These are phyloP conservation scores for Exserohilum turcica DNA, from an alignment of 2,329 filamentous ascomycete genomes.

Conservation along the genomic window DNA sequence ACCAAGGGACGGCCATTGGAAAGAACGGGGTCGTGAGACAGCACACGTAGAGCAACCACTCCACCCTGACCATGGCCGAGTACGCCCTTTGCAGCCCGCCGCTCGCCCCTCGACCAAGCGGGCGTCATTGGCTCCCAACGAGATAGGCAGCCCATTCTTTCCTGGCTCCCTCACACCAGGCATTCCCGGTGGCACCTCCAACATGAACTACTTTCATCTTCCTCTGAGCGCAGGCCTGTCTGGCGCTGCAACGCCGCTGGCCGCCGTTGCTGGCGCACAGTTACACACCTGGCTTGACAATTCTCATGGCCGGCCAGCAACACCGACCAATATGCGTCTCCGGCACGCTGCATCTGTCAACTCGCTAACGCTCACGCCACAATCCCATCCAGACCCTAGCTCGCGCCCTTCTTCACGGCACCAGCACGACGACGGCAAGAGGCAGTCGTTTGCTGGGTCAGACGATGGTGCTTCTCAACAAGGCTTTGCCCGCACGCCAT, in stretches of 20 bases:
- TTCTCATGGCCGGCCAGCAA: constrained; percentile 39
- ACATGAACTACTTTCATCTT: constrained; percentile 81
- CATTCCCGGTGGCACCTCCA: constrained; percentile 72
- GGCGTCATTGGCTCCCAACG: constrained; percentile 35
- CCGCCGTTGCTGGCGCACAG: constrained; percentile 76
- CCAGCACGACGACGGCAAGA: constrained; percentile 38
- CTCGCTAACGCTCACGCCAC: constrained; percentile 53
- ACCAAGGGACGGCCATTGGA: constrained; percentile 37
- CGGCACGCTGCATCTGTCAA: constrained; percentile 51
- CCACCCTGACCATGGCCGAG: constrained; percentile 25
- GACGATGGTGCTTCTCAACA: constrained; percentile 36
- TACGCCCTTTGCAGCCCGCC: constrained; percentile 32
- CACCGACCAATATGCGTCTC: constrained; percentile 43
- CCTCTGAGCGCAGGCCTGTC: constrained; percentile 73
- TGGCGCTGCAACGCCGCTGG: constrained; percentile 78
- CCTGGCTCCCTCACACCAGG: constrained; percentile 60
- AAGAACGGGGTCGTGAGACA: constrained; percentile 27
- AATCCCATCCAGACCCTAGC: constrained; percentile 52
- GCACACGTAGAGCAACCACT: constrained; percentile 22
- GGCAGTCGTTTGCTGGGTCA: constrained; percentile 35
- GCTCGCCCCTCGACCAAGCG: constrained; percentile 37
- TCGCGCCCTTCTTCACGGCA: constrained; percentile 54
- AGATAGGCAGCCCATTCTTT: constrained; percentile 47
- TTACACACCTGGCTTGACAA: constrained; percentile 58
- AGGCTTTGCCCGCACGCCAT: constrained; percentile 35